phyloP scores from a whole-genome alignment of 1,284 basidiomycete species.

The Takashimella koratensis region DNA sequence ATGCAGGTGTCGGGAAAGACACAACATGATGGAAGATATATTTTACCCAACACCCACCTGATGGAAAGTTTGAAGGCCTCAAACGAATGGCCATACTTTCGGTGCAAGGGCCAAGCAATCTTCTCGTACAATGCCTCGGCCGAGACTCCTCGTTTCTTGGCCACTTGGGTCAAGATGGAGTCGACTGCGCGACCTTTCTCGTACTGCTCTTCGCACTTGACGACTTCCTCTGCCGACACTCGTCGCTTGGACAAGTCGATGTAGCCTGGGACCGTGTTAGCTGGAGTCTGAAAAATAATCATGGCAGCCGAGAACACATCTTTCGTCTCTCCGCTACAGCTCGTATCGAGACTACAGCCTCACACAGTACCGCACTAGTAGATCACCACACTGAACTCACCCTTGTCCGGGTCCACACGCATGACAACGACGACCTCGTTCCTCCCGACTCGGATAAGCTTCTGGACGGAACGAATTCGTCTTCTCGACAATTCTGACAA shows the following conservation, averaged over 20 bases:
- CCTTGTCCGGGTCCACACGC: slow-evolving; percentile 98
- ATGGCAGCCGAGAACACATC: too few species aligned
- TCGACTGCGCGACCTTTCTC: slow-evolving; percentile 96
- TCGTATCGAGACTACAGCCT: too few species aligned
- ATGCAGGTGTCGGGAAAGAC: too few species aligned
- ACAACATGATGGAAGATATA: background rate
- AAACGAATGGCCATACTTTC: slow-evolving; percentile 91
- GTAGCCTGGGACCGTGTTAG: slow-evolving; percentile 81
- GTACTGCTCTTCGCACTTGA: slow-evolving; percentile 97
- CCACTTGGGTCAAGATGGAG: slow-evolving; percentile 90
- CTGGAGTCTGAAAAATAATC: too few species aligned
- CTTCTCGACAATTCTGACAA: slow-evolving; percentile 93
- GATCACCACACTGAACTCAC: too few species aligned
- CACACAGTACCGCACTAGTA: too few species aligned
- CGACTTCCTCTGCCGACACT: slow-evolving; percentile 97
- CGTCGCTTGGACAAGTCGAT: slow-evolving; percentile 99
- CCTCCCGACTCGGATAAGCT: slow-evolving; percentile 93
- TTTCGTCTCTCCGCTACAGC: too few species aligned
- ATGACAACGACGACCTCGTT: slow-evolving; percentile 99
- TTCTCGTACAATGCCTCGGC: slow-evolving; percentile 72
- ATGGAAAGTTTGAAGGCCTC: slow-evolving; percentile 97
- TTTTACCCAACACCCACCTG: slow-evolving; percentile 59
- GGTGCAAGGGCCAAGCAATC: slow-evolving; percentile 89
- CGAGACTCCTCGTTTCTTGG: slow-evolving; percentile 66
- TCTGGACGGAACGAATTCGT: slow-evolving; percentile 97